Evolutionary conservation across 441 rosid genomes (phyloP), one percentile per base, ranked within the genome.

Genomic region (Jatropha podagrica): DNA sequence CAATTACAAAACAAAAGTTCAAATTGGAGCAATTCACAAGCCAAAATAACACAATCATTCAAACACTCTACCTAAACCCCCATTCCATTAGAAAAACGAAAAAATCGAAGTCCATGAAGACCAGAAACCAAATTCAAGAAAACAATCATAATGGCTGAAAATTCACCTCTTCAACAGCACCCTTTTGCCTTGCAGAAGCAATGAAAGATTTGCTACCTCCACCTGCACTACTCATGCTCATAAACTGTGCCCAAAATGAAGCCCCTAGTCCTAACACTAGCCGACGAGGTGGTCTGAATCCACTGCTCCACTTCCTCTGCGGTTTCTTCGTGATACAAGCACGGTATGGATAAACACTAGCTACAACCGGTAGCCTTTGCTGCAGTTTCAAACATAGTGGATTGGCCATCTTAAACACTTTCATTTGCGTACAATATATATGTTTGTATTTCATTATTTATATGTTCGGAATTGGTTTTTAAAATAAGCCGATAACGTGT

Each of bases 181-280:
- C 78, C 75, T 85, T 86, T 73, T 86, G 90, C 75, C 91, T 91
- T 3, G 98, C 97, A 38, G 90, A 90, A 78, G 94, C 97, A 54
- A 87, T 77, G 85, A 86, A 91, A 52, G 87, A 79, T 18, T 82
- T 91, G 74, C 80, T 2, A 32, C 32, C 80, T 48, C 83, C 84
- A 73, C 66, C 42, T 52, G 54, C 46, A 70, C 80, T 81, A 37
- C 87, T 81, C 90, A 88, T 89, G 73, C 69, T 61, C 82, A 81
- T 61, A 63, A 77, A 83, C 68, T 83, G 90, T 69, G 86, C 81
- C 92, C 88, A 89, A 80, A 87, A 79, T 8, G 90, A 85, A 72
- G 76, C 82, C n/a, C 89, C 93, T 37, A 88, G 72, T 27, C 95
- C 95, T 7, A 92, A 74, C 62, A 87, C 83, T 26, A 83, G 23